These are phyloP conservation scores for Aureobasidium sp. DNA, from an alignment of 2,329 filamentous ascomycete genomes.

Conservation along the genomic window DNA sequence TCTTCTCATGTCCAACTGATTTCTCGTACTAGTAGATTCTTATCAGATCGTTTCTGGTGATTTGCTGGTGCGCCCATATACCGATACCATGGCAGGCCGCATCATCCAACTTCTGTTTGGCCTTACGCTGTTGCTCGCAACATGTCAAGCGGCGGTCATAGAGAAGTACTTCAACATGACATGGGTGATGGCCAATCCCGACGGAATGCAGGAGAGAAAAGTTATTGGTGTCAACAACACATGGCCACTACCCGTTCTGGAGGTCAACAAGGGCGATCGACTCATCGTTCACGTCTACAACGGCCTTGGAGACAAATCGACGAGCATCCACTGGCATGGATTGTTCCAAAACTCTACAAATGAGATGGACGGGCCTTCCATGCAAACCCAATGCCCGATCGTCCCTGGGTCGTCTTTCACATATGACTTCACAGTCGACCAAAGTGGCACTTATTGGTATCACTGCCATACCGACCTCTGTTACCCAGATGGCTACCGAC, in stretches of 20 bases:
- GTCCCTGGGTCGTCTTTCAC: constrained; percentile 55
- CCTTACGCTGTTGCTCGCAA: constrained; percentile 25
- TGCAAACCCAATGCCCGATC: constrained; percentile 61
- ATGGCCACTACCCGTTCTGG: constrained; percentile 66
- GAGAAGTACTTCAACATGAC: constrained; percentile 48
- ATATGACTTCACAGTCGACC: constrained; percentile 58
- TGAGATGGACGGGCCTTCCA: constrained; percentile 65
- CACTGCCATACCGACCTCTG: constrained; percentile 51
- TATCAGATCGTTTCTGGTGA: constrained; percentile 5
- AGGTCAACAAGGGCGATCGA: constrained; percentile 66
- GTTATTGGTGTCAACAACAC: constrained; percentile 65
- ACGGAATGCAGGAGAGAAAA: constrained; percentile 43
- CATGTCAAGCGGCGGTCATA: constrained; percentile 26
- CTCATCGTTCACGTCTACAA: constrained; percentile 65
- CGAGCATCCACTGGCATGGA: constrained; percentile 69
- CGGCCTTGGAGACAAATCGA: constrained; percentile 55
- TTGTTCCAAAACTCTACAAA: constrained; percentile 71
- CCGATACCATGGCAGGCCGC: constrained; percentile 36
- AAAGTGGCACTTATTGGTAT: constrained; percentile 47
- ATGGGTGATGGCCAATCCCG: constrained; percentile 51
- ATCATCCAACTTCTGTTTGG: constrained; percentile 37
- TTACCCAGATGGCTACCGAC: constrained; percentile 62
- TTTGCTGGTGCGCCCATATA: neutral
- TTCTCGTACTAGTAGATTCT: neutral
- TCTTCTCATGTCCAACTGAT: neutral